These are phyloP conservation scores for Rhodosporidiobolus odoratus DNA, from an alignment of 768 basidiomycete genomes.

Conservation along the genomic window DNA sequence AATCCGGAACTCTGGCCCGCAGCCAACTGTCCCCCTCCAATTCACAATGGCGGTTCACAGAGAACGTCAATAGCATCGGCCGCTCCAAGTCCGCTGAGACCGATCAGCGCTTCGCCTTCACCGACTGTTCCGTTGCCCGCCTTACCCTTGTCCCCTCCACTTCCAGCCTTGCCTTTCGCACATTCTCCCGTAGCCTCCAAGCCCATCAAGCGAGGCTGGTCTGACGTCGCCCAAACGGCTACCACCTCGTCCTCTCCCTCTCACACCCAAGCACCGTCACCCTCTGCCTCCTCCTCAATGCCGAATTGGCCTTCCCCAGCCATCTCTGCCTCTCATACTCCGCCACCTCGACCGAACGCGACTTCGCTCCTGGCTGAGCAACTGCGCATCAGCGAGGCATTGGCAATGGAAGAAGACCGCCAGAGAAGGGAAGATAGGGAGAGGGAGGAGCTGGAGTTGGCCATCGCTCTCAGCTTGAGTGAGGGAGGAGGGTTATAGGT, in stretches of 20 bases:
- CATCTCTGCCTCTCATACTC: background rate
- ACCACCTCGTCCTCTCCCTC: background rate
- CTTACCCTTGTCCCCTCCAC: background rate
- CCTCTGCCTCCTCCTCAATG: background rate
- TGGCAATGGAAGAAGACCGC: background rate
- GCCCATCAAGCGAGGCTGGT: slow-evolving; percentile 3
- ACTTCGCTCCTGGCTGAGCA: slow-evolving; percentile 23
- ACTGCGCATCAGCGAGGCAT: background rate
- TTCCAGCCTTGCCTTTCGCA: background rate
- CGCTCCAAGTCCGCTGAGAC: slow-evolving; percentile 2
- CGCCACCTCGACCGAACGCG: background rate
- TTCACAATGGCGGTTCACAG: background rate
- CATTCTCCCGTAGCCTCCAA: background rate
- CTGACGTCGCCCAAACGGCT: background rate
- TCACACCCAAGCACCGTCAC: background rate
- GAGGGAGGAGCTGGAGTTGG: slow-evolving; percentile 29
- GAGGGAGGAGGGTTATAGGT: background rate
- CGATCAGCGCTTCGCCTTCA: too few relatives aligned
- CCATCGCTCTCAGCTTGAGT: slow-evolving; percentile 21
- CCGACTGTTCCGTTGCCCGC: background rate
- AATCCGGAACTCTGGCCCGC: slow-evolving; percentile 25
- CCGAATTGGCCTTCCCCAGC: background rate
- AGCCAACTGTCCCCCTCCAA: background rate
- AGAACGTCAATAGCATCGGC: background rate
- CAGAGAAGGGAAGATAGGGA: slow-evolving; percentile 6